These are phyloP conservation scores for Cercophora scortea DNA, from an alignment of 495 filamentous ascomycete genomes.

Conservation along the genomic window DNA sequence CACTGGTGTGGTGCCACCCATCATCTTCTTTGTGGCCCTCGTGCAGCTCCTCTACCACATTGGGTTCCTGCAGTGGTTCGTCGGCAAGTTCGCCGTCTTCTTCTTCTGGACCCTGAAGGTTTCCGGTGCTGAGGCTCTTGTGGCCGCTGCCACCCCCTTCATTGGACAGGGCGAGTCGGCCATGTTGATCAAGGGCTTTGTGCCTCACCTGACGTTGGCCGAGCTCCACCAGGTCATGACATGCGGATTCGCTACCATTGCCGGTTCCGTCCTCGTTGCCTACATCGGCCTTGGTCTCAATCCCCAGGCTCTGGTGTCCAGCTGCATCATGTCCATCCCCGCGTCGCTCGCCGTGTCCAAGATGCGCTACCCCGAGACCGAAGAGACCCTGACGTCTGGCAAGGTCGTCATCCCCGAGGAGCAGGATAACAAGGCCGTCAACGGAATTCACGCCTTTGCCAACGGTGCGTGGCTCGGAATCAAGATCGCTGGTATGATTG, in stretches of 20 bases:
- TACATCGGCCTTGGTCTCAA: slow-evolving; percentile 76
- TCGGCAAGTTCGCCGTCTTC: slow-evolving; percentile 75
- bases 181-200: slow-evolving; percentile 83
- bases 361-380: slow-evolving; percentile 78
- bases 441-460: slow-evolving; percentile 77
- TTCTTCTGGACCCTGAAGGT: slow-evolving; percentile 87
- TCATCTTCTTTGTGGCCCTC: slow-evolving; percentile 88
- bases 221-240: slow-evolving; percentile 90
- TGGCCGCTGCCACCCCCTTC: slow-evolving; percentile 89
- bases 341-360: slow-evolving; percentile 82
- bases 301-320: slow-evolving; percentile 80
- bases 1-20: slow-evolving; percentile 63
- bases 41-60: slow-evolving; percentile 76
- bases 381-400: slow-evolving; percentile 75
- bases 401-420: slow-evolving; percentile 70
- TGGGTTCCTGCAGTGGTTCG: slow-evolving; percentile 77
- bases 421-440: slow-evolving; percentile 56
- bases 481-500: slow-evolving; percentile 82
- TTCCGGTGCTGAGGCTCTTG: slow-evolving; percentile 89
- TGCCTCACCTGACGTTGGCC: slow-evolving; percentile 70
- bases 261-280: slow-evolving; percentile 69
- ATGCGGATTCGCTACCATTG: slow-evolving; percentile 57
- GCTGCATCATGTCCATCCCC: slow-evolving; percentile 88
- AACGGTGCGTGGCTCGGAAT: slow-evolving; percentile 83
- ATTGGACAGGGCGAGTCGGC: slow-evolving; percentile 91